These are phyloP conservation scores for Pseudomicrostroma phylloplanum DNA, from an alignment of 1,284 basidiomycete genomes.

Conservation along the genomic window DNA sequence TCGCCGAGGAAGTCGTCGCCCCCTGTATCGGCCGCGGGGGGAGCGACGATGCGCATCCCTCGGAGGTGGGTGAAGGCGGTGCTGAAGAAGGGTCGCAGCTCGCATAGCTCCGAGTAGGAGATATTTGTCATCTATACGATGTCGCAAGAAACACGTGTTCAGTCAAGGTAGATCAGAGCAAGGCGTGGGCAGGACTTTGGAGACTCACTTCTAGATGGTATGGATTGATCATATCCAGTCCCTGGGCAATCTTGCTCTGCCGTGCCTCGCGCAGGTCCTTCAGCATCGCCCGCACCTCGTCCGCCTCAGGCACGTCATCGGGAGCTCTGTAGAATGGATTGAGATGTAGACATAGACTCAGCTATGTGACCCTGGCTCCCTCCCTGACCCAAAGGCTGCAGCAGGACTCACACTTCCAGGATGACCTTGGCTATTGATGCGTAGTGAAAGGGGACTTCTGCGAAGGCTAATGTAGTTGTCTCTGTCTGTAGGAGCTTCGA, in stretches of 20 bases:
- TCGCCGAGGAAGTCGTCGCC: too few relatives aligned
- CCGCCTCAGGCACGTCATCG: constrained; percentile 77
- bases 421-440: constrained; percentile 81
- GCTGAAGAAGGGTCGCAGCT: constrained; percentile 41
- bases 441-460: constrained; percentile 63
- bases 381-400: neutral
- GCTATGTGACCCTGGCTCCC: neutral
- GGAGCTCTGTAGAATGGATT: constrained; percentile 62
- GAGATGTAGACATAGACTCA: neutral
- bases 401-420: constrained; percentile 70
- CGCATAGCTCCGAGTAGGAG: constrained; percentile 42
- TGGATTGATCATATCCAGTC: constrained; percentile 58
- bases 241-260: constrained; percentile 83
- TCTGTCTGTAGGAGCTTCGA: constrained; percentile 56
- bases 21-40: too few relatives aligned
- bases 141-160: constrained; percentile 84
- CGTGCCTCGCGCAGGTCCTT: constrained; percentile 90
- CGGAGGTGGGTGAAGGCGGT: constrained; percentile 40
- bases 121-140: constrained; percentile 53
- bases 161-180: constrained; percentile 50
- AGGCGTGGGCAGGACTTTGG: constrained; percentile 6
- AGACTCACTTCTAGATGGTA: constrained; percentile 63
- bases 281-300: constrained; percentile 72
- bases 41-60: constrained; percentile 10
- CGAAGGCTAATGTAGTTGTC: constrained; percentile 40